Evolutionary conservation across 176 grass and related monocot genomes (phyloP), one percentile per base, ranked within the genome.

Genomic region (Cenchrus purpureus): DNA sequence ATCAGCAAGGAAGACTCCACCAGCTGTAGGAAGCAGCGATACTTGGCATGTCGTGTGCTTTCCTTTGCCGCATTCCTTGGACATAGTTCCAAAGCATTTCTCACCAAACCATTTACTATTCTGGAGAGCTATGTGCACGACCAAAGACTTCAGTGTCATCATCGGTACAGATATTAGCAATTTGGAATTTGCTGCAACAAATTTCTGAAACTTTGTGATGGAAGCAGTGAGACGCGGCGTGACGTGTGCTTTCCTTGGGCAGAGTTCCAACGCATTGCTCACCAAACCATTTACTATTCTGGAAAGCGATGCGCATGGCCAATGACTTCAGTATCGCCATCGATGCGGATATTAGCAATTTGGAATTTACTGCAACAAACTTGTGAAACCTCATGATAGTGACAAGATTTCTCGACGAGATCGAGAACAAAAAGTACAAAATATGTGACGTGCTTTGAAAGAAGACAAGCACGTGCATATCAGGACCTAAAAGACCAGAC

Each of bases 231-330:
- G 75, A 98, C 95, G 85, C 92, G 95, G 32, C 95, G 82, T 67
- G 95, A 93, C 17, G 89, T 98, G 83, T 98, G 95, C 65, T 95
- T 98, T 84, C 93, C 76, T 93, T 95, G 40, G 95, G 95, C 58
- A 98, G 93, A 44, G 91, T 88, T 64, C 95, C 93, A 74, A 95
- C 91, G 49, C 93, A 89, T 56, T 95, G 95, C 79, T 95, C 95
- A 78, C 95, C 95, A 76, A 95, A 91, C 95, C 95, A 98, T 86
- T 95, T 98, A 74, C 92, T 91, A 88, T 83, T 93, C 91, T 98
- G 82, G 46, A 81, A 73, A 71, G 78, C 5, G 20, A 62, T 79
- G 37, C 37, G 28, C 37, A 58, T 31, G 68, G 66, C 45, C 75
- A 79, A 65, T 59, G 37, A 75, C 12, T 40, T 84, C 53, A 74